Conservation (phyloP, 2,329 filamentous ascomycete genomes). For the Septoria linicola region DNA sequence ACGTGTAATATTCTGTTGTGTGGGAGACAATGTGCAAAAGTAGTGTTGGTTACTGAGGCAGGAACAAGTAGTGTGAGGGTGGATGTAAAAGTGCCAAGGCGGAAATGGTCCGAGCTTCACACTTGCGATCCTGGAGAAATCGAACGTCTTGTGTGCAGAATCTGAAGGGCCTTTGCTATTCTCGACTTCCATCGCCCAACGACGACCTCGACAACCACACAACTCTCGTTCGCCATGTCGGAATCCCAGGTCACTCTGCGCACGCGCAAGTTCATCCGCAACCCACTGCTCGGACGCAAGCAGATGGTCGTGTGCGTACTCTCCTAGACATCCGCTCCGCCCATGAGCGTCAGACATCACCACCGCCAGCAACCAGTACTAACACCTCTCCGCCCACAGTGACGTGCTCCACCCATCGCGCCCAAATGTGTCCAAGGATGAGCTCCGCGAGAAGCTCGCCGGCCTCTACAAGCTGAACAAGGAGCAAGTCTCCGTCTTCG, state of each 20-base stretch:
- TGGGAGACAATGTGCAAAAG: background rate
- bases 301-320: conserved; percentile 90
- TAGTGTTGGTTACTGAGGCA: background rate
- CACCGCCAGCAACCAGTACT: conserved; percentile 19
- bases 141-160: background rate
- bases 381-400: conserved; percentile 54
- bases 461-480: conserved; percentile 97
- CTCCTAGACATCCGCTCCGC: conserved; percentile 8
- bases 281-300: conserved; percentile 97
- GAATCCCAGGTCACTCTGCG: conserved; percentile 64
- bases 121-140: background rate
- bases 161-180: background rate
- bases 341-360: conserved; percentile 11
- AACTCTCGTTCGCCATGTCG: conserved; percentile 68
- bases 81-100: background rate
- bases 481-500: conserved; percentile 97
- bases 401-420: conserved; percentile 99
- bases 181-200: conserved; percentile 12
- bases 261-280: conserved; percentile 99
- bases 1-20: too few relatives aligned
- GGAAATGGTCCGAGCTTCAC: background rate
- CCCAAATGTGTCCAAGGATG: conserved; percentile 98
- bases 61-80: background rate
- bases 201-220: background rate
- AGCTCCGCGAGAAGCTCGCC: conserved; percentile 92